These are phyloP conservation scores for Dictyostelium discoideum DNA, from an alignment of 78 protist genomes.

Conservation along the genomic window DNA sequence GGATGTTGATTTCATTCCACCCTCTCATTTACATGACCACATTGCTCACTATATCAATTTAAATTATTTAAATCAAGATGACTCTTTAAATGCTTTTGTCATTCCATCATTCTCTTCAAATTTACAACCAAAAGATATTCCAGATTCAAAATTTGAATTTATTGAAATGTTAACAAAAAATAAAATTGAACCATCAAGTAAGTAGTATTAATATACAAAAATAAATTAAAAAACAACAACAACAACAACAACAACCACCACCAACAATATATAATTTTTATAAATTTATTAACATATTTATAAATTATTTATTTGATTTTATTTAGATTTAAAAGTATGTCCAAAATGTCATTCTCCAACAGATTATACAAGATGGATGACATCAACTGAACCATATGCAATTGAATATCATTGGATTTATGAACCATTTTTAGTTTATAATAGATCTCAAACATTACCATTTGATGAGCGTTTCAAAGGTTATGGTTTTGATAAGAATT, in stretches of 20 bases:
- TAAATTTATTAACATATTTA: too few relatives aligned
- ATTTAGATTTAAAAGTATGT: constrained; percentile 41
- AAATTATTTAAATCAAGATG: not conserved
- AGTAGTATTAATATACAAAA: not conserved
- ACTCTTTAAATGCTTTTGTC: constrained; percentile 28
- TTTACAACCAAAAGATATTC: constrained; percentile 10
- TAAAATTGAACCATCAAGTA: constrained; percentile 30
- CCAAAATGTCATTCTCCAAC: constrained; percentile 68
- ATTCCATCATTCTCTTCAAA: constrained; percentile 52
- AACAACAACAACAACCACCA: too few relatives aligned
- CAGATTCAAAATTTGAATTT: constrained; percentile 36
- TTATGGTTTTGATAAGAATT: constrained; percentile 61
- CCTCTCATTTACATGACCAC: constrained; percentile 33
- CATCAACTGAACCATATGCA: constrained; percentile 10
- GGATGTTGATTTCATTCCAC: constrained; percentile 77
- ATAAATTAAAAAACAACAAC: not conserved
- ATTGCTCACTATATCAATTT: not conserved
- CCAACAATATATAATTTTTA: too few relatives aligned
- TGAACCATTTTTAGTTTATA: constrained; percentile 63
- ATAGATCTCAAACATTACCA: not conserved
- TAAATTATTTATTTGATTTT: not conserved
- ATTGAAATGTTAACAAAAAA: constrained; percentile 1
- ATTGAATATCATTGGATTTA: constrained; percentile 66
- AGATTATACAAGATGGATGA: constrained; percentile 22
- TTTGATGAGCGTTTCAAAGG: constrained; percentile 66